These are phyloP conservation scores for Calonectria ilicicola DNA, from an alignment of 2,329 filamentous ascomycete genomes.

Conservation along the genomic window DNA sequence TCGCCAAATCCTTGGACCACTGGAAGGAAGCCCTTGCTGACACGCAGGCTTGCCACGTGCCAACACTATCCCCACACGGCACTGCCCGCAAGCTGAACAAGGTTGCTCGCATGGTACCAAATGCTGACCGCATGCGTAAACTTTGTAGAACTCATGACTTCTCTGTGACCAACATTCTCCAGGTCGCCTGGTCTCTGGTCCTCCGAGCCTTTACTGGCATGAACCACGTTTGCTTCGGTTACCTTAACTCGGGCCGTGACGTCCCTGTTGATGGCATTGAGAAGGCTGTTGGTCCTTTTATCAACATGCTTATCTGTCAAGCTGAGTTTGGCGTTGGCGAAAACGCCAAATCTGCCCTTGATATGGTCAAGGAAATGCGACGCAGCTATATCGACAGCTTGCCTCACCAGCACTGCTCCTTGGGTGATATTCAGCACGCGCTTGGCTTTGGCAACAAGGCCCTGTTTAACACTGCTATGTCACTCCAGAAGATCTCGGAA, in stretches of 20 bases:
- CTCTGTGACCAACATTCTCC: conserved; percentile 63
- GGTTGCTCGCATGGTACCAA: background rate
- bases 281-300: conserved; percentile 62
- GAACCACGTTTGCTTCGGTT: conserved; percentile 64
- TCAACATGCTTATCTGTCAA: conserved; percentile 63
- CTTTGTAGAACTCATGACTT: conserved; percentile 41
- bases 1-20: background rate
- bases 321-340: background rate
- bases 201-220: conserved; percentile 60
- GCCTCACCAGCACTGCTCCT: background rate
- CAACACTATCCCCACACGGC: background rate
- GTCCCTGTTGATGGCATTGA: conserved; percentile 60
- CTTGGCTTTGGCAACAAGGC: conserved; percentile 1
- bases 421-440: conserved; percentile 2
- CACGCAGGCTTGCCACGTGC: background rate
- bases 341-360: background rate
- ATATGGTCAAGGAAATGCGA: background rate
- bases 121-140: background rate
- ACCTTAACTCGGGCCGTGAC: conserved; percentile 65
- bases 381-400: background rate
- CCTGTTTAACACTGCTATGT: conserved; percentile 11
- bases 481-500: background rate
- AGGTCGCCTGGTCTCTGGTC: conserved; percentile 64
- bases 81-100: background rate
- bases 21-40: background rate